A percentile compares a stretch with the other conserved stretches of the same genome.
Conservation (phyloP, 495 filamentous ascomycete species). For the Aspergillus indologenus region DNA sequence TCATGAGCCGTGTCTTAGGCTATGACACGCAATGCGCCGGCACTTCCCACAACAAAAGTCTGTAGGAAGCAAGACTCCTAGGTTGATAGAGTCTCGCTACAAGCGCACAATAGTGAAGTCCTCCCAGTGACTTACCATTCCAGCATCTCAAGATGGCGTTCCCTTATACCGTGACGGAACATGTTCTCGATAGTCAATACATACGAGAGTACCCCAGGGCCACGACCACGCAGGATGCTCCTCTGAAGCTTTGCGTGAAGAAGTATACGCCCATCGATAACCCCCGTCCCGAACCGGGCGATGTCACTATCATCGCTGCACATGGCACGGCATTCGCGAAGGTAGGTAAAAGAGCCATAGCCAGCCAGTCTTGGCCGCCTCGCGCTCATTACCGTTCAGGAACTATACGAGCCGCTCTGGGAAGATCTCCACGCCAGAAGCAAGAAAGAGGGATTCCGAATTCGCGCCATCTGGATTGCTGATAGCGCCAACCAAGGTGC, state of each 20-base stretch:
- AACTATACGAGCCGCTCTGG: constrained; percentile 78
- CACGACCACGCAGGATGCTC: constrained; percentile 51
- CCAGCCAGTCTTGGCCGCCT: not conserved
- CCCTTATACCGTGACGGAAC: constrained; percentile 43
- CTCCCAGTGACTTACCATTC: not conserved
- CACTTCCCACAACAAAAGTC: not conserved
- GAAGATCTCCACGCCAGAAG: constrained; percentile 54
- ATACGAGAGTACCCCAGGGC: constrained; percentile 59
- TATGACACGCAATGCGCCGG: not conserved
- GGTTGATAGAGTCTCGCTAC: too few relatives aligned
- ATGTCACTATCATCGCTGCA: constrained; percentile 68
- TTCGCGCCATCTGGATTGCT: constrained; percentile 72
- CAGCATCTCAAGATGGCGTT: constrained; percentile 12
- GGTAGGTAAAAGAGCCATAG: constrained; percentile 26
- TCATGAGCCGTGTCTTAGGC: not conserved
- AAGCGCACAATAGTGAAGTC: not conserved
- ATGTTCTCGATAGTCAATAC: constrained; percentile 55
- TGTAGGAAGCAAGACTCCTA: not conserved
- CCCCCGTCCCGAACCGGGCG: constrained; percentile 50
- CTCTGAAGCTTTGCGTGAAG: constrained; percentile 62
- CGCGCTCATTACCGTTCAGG: constrained; percentile 34
- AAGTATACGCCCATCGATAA: constrained; percentile 66
- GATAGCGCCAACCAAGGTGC: constrained; percentile 66
- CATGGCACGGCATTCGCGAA: constrained; percentile 78
- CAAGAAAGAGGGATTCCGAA: constrained; percentile 47